Evolutionary conservation across 2,329 filamentous ascomycete species (phyloP).

Genomic region (Epichloe baconii): DNA sequence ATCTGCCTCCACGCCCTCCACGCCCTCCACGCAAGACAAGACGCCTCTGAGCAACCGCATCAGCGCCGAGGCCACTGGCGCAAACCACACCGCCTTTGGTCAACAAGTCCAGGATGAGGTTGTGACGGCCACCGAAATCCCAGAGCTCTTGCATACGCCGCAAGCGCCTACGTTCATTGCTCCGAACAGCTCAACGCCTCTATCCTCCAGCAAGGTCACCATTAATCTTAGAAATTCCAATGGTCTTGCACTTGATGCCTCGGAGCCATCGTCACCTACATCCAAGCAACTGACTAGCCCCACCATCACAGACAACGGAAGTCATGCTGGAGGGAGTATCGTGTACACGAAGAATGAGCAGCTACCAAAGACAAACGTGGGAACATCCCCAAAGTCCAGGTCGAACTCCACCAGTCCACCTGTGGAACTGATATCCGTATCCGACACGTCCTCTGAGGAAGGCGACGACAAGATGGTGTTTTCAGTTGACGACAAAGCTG

Average conservation of each 20-base stretch:
- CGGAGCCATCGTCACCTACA: not conserved
- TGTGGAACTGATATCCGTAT: constrained; percentile 28
- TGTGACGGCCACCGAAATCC: not conserved
- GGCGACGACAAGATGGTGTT: constrained; percentile 17
- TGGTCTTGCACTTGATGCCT: constrained; percentile 6
- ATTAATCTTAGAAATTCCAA: constrained; percentile 40
- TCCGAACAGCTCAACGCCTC: constrained; percentile 20
- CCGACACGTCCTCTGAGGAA: constrained; percentile 15
- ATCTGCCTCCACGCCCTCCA: constrained; percentile 25
- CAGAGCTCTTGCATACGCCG: constrained; percentile 21
- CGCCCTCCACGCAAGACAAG: constrained; percentile 8
- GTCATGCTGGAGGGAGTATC: not conserved
- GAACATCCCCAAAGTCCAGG: constrained; percentile 11
- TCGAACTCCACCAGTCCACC: constrained; percentile 30
- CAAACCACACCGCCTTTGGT: constrained; percentile 23
- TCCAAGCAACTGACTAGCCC: not conserved
- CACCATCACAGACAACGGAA: not conserved
- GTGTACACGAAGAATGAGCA: not conserved
- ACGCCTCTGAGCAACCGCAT: not conserved
- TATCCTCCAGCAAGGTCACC: constrained; percentile 44
- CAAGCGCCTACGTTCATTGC: constrained; percentile 15
- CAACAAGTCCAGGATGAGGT: constrained; percentile 9
- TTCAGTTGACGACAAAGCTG: constrained; percentile 19
- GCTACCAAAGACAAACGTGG: not conserved
- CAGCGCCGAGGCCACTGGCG: constrained; percentile 16